phyloP scores from a whole-genome alignment of 768 basidiomycete genomes.

The Strobilomyces echinocephalus region DNA sequence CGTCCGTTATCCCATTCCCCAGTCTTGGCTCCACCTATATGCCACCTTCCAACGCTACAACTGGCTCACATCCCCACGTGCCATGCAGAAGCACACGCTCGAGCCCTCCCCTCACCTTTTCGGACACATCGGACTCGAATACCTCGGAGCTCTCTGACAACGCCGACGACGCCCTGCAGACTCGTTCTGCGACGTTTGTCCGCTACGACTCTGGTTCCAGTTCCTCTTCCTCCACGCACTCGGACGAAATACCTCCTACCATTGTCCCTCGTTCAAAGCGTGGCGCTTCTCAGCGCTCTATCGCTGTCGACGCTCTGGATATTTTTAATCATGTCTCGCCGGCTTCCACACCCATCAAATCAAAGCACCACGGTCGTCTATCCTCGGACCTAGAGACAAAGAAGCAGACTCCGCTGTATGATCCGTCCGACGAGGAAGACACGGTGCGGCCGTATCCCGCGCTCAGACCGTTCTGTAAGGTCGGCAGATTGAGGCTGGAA shows the following conservation, averaged over 20 bases:
- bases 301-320: slow-evolving; percentile 14
- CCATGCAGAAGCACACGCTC: slow-evolving; percentile 43
- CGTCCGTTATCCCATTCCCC: slow-evolving; percentile 26
- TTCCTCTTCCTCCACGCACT: slow-evolving; percentile 36
- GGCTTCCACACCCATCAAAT: slow-evolving; percentile 33
- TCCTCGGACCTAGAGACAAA: slow-evolving; percentile 14
- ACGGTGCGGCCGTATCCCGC: slow-evolving; percentile 13
- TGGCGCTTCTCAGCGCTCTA: slow-evolving; percentile 26
- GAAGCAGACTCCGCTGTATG: slow-evolving; percentile 16
- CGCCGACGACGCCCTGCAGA: slow-evolving; percentile 3
- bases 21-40: slow-evolving; percentile 21
- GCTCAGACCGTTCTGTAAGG: slow-evolving; percentile 19
- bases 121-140: slow-evolving; percentile 12
- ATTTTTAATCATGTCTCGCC: slow-evolving; percentile 41
- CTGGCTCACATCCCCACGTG: slow-evolving; percentile 57
- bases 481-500: slow-evolving; percentile 24
- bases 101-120: slow-evolving; percentile 6
- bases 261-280: slow-evolving; percentile 37
- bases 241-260: slow-evolving; percentile 34
- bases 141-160: slow-evolving; percentile 3
- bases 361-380: slow-evolving; percentile 2
- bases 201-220: slow-evolving; percentile 29
- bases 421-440: slow-evolving; percentile 32
- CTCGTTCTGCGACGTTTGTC: not conserved
- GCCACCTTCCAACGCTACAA: slow-evolving; percentile 49